These are phyloP conservation scores for Acanthamoeba sp. DNA, from an alignment of 208 protist species.

Conservation along the genomic window DNA sequence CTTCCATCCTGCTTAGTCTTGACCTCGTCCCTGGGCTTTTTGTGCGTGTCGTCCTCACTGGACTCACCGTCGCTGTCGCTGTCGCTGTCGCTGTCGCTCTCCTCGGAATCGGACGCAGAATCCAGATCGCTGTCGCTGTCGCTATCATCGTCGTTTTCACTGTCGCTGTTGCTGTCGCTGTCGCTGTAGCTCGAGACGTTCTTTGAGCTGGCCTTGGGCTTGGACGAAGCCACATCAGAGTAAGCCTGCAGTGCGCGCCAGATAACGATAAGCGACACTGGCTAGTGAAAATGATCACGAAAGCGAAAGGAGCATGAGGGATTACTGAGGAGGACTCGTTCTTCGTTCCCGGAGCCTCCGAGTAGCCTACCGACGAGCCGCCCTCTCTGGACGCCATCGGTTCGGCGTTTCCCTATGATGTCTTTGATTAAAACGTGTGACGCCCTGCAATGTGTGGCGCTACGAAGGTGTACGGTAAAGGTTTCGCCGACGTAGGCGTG, in stretches of 20 bases:
- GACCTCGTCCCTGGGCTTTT: background rate
- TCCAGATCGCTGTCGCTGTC: slow-evolving; percentile 9
- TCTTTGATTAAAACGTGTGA: too few relatives aligned
- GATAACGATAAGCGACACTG: background rate
- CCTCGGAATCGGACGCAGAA: background rate
- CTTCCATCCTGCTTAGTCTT: background rate
- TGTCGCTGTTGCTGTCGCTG: background rate
- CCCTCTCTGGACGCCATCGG: background rate
- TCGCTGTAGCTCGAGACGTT: too few relatives aligned
- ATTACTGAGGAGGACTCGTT: background rate
- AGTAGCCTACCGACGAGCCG: background rate
- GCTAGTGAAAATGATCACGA: background rate
- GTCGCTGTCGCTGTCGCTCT: background rate
- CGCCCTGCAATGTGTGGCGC: too few relatives aligned
- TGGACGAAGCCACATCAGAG: background rate
- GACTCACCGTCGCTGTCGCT: background rate
- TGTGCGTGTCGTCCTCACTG: background rate
- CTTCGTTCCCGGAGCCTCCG: background rate
- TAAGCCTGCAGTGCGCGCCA: background rate
- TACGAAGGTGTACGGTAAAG: slow-evolving; percentile 5
- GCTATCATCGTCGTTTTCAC: background rate
- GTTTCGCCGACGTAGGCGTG: slow-evolving; percentile 8
- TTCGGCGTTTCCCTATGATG: background rate
- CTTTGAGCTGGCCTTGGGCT: background rate
- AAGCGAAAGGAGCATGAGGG: background rate